A percentile compares a stretch with the other conserved stretches of the same genome.
Conservation (phyloP, 176 grass and related monocot genomes). For the Zoysia pacifica region DNA sequence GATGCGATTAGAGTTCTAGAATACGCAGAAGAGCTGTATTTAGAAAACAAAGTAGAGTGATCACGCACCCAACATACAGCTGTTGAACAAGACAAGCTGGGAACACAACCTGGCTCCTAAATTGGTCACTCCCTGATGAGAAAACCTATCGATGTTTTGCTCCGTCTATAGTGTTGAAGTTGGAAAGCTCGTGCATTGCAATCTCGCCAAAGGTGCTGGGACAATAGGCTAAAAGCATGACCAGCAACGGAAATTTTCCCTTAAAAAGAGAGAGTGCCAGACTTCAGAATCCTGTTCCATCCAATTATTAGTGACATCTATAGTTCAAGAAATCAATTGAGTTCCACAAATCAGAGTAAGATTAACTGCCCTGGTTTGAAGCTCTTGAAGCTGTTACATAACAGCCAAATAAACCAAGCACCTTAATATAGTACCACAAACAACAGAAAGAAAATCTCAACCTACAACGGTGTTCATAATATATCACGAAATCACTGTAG, state of each 20-base stretch:
- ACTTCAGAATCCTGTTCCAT: neutral
- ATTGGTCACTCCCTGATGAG: no score
- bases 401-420: conserved; percentile 13
- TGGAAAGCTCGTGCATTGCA: no score
- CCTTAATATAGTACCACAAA: neutral
- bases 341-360: conserved; percentile 10
- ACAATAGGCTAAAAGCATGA: neutral
- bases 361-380: no score
- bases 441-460: conserved; percentile 14
- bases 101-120: no score
- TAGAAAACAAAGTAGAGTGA: neutral
- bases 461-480: conserved; percentile 19
- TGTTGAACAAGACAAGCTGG: no score
- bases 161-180: no score
- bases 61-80: neutral
- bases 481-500: conserved; percentile 30
- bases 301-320: neutral
- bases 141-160: no score
- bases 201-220: no score
- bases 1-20: neutral
- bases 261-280: no score
- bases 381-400: conserved; percentile 13
- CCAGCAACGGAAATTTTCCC: neutral
- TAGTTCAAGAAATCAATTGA: no score
- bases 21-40: no score